phyloP scores from a whole-genome alignment of 108 stramenopile genomes.

The Nannochloropsis oceanica region DNA sequence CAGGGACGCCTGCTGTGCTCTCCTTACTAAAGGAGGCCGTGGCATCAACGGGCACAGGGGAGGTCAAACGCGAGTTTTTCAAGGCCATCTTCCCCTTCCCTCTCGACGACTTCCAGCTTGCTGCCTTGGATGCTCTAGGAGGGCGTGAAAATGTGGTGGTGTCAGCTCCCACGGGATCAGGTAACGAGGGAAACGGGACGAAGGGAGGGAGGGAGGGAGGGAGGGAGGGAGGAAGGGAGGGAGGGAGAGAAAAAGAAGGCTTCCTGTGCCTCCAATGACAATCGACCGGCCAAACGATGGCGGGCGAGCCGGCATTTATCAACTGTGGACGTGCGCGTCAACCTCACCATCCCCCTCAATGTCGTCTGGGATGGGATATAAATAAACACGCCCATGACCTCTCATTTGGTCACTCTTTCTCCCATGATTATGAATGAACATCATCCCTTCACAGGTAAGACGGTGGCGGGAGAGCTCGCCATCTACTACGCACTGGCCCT shows the following conservation, averaged over 20 bases:
- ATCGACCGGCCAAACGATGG: too few relatives aligned
- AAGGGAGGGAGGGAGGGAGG: slow-evolving; percentile 10
- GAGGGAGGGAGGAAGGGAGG: neutral
- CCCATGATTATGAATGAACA: neutral
- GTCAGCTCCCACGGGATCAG: slow-evolving; percentile 74
- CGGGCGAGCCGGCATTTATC: too few relatives aligned
- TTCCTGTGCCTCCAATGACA: too few relatives aligned
- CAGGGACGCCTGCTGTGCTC: neutral
- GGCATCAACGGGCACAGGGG: neutral
- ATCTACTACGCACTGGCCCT: slow-evolving; percentile 51
- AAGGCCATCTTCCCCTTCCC: slow-evolving; percentile 29
- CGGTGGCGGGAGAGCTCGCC: slow-evolving; percentile 44
- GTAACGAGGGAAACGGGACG: slow-evolving; percentile 66
- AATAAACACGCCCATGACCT: neutral
- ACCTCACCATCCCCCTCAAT: too few relatives aligned
- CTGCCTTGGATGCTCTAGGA: slow-evolving; percentile 13
- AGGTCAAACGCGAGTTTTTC: neutral
- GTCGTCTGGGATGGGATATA: too few relatives aligned
- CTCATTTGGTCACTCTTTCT: neutral
- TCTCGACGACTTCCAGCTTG: slow-evolving; percentile 37
- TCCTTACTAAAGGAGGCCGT: neutral
- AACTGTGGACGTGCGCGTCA: too few relatives aligned
- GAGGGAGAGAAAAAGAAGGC: too few relatives aligned
- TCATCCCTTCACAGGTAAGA: slow-evolving; percentile 10
- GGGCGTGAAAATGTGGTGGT: slow-evolving; percentile 68